Evolutionary conservation across 805 yeast species (phyloP).

Genomic region (Wickerhamiella azyma): DNA sequence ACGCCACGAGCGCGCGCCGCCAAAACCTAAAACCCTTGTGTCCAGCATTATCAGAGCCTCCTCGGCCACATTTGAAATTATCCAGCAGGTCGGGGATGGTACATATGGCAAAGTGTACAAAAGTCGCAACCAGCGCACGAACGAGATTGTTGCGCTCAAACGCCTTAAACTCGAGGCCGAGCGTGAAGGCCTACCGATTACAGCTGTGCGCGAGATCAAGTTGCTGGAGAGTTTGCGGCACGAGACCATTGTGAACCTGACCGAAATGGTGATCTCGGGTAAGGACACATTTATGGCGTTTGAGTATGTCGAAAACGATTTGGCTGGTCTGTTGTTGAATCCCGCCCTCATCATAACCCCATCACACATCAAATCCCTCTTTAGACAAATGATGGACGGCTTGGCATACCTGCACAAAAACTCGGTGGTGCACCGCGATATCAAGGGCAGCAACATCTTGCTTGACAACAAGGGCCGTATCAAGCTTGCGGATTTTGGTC

Average conservation of each 20-base stretch:
- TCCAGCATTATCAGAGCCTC: background rate
- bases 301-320: conserved; percentile 86
- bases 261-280: conserved; percentile 80
- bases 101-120: conserved; percentile 94
- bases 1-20: background rate
- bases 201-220: conserved; percentile 85
- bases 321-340: conserved; percentile 75
- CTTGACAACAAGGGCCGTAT: conserved; percentile 59
- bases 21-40: background rate
- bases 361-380: conserved; percentile 65
- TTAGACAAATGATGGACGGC: conserved; percentile 64
- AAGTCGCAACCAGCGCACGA: conserved; percentile 58
- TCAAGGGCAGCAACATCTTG: conserved; percentile 85
- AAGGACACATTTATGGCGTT: conserved; percentile 73
- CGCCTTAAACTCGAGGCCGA: conserved; percentile 72
- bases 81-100: conserved; percentile 95
- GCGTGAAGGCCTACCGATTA: conserved; percentile 90
- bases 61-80: conserved; percentile 39
- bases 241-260: conserved; percentile 62
- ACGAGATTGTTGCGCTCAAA: conserved; percentile 72
- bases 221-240: conserved; percentile 73
- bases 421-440: conserved; percentile 68
- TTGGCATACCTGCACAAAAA: conserved; percentile 61
- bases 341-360: conserved; percentile 48
- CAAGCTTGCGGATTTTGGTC: conserved; percentile 91